phyloP scores from a whole-genome alignment of 192 early-diverging fungal genomes.

The Thamnidium elegans region DNA sequence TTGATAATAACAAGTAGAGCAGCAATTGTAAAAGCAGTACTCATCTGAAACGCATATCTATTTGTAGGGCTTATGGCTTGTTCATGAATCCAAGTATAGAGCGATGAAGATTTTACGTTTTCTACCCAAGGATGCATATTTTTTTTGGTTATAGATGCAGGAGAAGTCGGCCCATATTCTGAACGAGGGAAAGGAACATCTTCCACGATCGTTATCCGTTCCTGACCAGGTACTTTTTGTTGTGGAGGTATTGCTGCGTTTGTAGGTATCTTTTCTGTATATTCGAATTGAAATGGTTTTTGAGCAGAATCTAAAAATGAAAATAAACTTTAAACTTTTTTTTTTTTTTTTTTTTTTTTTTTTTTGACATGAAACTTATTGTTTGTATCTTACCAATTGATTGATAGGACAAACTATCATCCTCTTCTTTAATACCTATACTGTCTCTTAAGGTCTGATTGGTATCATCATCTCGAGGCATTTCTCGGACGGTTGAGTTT shows the following conservation, averaged over 20 bases:
- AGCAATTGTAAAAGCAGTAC: constrained; percentile 5
- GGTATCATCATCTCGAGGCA: too few species aligned
- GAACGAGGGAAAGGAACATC: background rate
- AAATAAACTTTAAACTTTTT: too few species aligned
- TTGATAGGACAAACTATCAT: too few species aligned
- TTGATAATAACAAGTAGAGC: constrained; percentile 12
- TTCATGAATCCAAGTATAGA: constrained; percentile 1
- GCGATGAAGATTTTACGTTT: background rate
- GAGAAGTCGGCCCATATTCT: too few species aligned
- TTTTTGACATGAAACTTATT: too few species aligned
- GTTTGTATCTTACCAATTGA: too few species aligned
- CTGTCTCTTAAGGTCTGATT: too few species aligned
- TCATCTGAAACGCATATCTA: constrained; percentile 16
- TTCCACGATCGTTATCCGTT: constrained; percentile 9
- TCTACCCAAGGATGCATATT: background rate
- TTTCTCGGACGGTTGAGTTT: background rate
- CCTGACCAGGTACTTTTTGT: constrained; percentile 5
- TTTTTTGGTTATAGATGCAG: background rate
- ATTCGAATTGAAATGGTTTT: too few species aligned
- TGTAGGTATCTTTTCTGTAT: background rate
- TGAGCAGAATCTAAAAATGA: too few species aligned
- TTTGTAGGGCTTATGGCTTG: constrained; percentile 8
- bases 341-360: too few species aligned
- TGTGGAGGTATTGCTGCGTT: background rate
- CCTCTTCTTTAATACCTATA: too few species aligned